A percentile compares a stretch with the other conserved stretches of the same genome.
Evolutionary conservation across 495 filamentous ascomycete species (phyloP).

Genomic region (Penicillium cosmopolitanum): DNA sequence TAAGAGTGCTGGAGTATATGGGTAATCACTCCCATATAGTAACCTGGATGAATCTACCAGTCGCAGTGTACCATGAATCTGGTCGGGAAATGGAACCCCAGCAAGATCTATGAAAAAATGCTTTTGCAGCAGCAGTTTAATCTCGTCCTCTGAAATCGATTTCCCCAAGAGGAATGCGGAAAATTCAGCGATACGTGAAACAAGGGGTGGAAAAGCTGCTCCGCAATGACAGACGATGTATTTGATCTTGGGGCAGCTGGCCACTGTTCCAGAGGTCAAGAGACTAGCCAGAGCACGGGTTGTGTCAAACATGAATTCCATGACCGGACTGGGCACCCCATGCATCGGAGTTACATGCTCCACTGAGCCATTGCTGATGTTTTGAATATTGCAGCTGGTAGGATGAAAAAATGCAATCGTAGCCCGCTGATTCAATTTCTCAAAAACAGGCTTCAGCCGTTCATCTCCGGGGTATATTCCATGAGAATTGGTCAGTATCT

Average conservation of each 20-base stretch:
- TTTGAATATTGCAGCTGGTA: conserved; percentile 36
- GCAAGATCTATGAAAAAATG: conserved; percentile 57
- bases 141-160: conserved; percentile 17
- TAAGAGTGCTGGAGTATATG: conserved; percentile 30
- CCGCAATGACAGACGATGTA: conserved; percentile 55
- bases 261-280: conserved; percentile 50
- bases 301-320: conserved; percentile 63
- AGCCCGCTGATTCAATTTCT: conserved; percentile 36
- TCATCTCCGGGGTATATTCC: conserved; percentile 56
- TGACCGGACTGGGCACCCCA: conserved; percentile 49
- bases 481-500: conserved; percentile 50
- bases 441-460: conserved; percentile 44
- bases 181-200: conserved; percentile 46
- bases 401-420: conserved; percentile 58
- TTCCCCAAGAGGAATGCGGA: conserved; percentile 19
- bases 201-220: conserved; percentile 48
- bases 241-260: conserved; percentile 44
- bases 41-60: conserved; percentile 34
- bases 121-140: conserved; percentile 33
- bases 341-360: conserved; percentile 25
- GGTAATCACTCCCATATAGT: conserved; percentile 53
- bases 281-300: conserved; percentile 52
- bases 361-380: conserved; percentile 10
- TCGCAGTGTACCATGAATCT: conserved; percentile 40
- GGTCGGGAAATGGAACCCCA: conserved; percentile 51